These are phyloP conservation scores for Flaveria trinervia DNA, from an alignment of 129 eudicot genomes.

Conservation along the genomic window DNA sequence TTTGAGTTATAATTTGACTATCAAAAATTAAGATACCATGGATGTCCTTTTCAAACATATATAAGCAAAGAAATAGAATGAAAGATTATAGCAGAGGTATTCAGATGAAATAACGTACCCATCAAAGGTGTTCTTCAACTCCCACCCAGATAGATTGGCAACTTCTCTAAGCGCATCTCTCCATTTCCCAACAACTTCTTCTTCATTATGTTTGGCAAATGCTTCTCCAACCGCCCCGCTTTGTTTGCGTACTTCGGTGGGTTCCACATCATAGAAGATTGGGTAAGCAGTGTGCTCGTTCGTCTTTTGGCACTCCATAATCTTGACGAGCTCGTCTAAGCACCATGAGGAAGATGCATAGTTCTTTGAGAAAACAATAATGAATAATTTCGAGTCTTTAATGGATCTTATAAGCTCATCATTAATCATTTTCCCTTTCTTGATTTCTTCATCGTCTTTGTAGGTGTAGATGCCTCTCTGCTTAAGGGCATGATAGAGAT, in stretches of 20 bases:
- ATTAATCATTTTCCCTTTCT: not conserved
- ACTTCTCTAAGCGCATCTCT: not conserved
- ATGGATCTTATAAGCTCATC: not conserved
- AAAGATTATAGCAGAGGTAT: not conserved
- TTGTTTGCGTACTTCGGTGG: not conserved
- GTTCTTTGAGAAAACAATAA: not conserved
- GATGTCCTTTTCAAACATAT: not conserved
- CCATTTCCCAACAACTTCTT: not conserved
- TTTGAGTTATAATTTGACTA: too few species aligned
- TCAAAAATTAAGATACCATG: not conserved
- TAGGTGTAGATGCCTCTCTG: not conserved
- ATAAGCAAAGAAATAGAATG: too few species aligned
- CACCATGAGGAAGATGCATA: not conserved
- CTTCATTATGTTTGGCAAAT: not conserved
- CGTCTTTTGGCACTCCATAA: not conserved
- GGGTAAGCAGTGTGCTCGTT: not conserved
- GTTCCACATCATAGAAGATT: not conserved
- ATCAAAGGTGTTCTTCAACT: not conserved
- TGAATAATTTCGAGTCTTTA: not conserved
- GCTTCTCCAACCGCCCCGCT: not conserved
- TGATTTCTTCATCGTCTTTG: not conserved
- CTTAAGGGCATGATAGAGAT: not conserved
- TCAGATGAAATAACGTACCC: not conserved
- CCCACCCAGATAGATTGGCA: not conserved
- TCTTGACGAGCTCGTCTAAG: not conserved